phyloP scores from a whole-genome alignment of 129 eudicot genomes.

The Scalesia atractyloides region DNA sequence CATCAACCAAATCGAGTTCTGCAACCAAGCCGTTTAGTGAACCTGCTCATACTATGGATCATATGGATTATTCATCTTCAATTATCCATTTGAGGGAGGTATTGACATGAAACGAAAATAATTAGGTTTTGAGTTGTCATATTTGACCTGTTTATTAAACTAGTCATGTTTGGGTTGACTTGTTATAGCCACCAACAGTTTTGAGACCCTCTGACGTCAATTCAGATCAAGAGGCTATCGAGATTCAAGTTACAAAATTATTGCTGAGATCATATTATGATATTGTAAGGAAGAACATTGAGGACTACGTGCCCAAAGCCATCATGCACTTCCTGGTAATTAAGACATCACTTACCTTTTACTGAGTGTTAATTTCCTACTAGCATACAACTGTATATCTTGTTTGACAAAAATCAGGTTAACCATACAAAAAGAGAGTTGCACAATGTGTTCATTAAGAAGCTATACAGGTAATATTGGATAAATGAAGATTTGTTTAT shows the following conservation, averaged over 20 bases:
- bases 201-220: slow-evolving; percentile 90
- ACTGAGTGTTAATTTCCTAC: not conserved
- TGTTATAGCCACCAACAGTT: slow-evolving; percentile 76
- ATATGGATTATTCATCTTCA: slow-evolving; percentile 53
- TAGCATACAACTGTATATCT: not conserved
- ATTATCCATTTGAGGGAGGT: slow-evolving; percentile 86
- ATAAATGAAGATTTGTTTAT: not conserved
- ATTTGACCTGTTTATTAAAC: no score
- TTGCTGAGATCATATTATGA: slow-evolving; percentile 88
- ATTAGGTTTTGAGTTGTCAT: no score
- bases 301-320: slow-evolving; percentile 94
- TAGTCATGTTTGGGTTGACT: not conserved
- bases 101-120: not conserved
- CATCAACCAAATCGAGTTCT: slow-evolving; percentile 56
- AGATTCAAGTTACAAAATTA: slow-evolving; percentile 68
- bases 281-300: slow-evolving; percentile 91
- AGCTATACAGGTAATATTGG: slow-evolving; percentile 71
- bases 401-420: slow-evolving; percentile 53
- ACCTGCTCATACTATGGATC: slow-evolving; percentile 62
- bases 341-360: slow-evolving; percentile 6
- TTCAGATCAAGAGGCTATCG: slow-evolving; percentile 81
- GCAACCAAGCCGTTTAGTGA: slow-evolving; percentile 61
- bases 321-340: slow-evolving; percentile 98
- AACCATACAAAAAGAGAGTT: slow-evolving; percentile 94
- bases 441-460: slow-evolving; percentile 87